phyloP scores from a whole-genome alignment of 2,329 filamentous ascomycete species.

The Metarhizium brunneum region DNA sequence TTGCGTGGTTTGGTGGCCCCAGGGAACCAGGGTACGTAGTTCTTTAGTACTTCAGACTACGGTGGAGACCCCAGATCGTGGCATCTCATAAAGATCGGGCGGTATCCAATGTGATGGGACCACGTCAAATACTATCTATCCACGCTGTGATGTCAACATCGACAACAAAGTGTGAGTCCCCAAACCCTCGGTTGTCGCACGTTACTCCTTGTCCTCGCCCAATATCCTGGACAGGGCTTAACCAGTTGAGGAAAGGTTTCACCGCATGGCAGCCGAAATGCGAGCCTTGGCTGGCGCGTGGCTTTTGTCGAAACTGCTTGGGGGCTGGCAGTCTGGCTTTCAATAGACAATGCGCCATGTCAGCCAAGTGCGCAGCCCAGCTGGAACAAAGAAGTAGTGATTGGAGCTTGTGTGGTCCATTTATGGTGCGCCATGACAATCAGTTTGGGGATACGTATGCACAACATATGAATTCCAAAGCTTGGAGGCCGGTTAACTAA shows the following conservation, averaged over 20 bases:
- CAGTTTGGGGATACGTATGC: too few species aligned
- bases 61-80: not conserved
- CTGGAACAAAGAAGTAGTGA: not conserved
- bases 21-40: too few species aligned
- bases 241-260: not conserved
- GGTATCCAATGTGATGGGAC: not conserved
- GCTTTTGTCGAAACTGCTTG: not conserved
- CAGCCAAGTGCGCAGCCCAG: not conserved
- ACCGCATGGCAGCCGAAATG: not conserved
- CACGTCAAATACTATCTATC: not conserved
- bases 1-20: too few species aligned
- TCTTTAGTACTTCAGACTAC: not conserved
- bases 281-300: not conserved
- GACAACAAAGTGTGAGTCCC: not conserved
- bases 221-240: not conserved
- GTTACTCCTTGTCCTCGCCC: not conserved
- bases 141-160: not conserved
- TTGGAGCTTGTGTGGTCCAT: too few species aligned
- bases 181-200: not conserved
- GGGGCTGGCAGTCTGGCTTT: not conserved
- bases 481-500: too few species aligned
- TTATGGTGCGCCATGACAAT: too few species aligned
- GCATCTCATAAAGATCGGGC: not conserved
- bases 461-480: too few species aligned
- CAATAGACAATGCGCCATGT: not conserved